Evolutionary conservation across 225 moss, liverwort and hornwort genomes (phyloP), one percentile per base, ranked within the genome.

Genomic region (Ulota crispa): DNA sequence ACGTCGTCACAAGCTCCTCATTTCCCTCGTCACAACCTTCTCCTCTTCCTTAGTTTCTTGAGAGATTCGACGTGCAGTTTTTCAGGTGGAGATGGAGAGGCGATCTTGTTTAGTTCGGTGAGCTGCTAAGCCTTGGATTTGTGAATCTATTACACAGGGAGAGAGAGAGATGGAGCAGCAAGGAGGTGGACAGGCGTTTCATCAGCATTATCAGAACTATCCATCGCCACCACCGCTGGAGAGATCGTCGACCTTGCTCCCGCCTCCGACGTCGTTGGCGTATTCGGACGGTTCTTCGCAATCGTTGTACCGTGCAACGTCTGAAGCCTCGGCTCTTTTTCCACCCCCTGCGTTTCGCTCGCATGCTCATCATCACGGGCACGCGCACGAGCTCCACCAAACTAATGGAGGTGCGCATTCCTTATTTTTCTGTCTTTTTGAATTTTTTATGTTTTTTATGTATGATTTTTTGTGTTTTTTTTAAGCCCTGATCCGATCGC

Each of bases 321-420:
- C 87, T 30, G 78, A 79, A 39, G 16, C 72, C 8, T 69, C 80
- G 67, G 54, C 68, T 45, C 19, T 73, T 77, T 26, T 80, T 20
- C 68, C 83, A 42, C 82, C 82, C 6, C 80, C 83, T 74, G 31
- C 79, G 13, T 78, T 81, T 65, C 78, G 41, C 64, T 80, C 82
- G 12, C 85, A 79, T 54, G 70, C 42, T 71, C 83, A 55, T 71
- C 83, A 55, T 61, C 79, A 87, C 57, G 80, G 75, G 8, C 89
- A 76, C 36, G 67, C 61, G 27, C 87, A 76, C 71, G 87, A 70
- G 57, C 41, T 68, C 32, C 85, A 76, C 14, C 81, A 52, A 56
- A 64, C 79, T 42, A 88, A 88, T 88, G 86, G 80, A 82, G 90
- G 90, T 90, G 54, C 28, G 76, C 32, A 13, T 30, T 59, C 21